phyloP scores from a whole-genome alignment of 1,284 basidiomycete species.

The Rhodotorula sp. region DNA sequence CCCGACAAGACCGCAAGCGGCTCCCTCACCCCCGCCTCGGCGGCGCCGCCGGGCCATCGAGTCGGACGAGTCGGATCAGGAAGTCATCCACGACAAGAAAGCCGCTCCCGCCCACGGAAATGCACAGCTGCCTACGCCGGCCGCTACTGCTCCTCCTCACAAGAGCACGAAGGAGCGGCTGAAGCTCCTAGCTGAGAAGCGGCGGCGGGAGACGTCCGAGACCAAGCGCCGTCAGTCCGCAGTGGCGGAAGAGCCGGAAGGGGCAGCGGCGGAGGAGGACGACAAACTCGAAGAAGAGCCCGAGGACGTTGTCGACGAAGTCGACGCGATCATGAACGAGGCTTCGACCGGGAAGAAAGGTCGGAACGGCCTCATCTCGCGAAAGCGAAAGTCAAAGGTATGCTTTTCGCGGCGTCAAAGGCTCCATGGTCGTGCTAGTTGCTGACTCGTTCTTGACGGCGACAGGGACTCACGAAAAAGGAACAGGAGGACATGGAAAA shows the following conservation, averaged over 20 bases:
- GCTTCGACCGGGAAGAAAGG: neutral
- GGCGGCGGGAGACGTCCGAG: neutral
- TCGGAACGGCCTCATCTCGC: neutral
- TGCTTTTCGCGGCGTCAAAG: neutral
- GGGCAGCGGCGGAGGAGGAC: neutral
- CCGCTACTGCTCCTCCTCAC: too few species aligned
- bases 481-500: constrained; percentile 28
- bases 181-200: neutral
- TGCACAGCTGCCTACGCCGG: too few species aligned
- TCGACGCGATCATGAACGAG: constrained; percentile 5
- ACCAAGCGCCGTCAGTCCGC: neutral
- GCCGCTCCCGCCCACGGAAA: too few species aligned
- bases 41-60: constrained; percentile 9
- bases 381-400: constrained; percentile 8
- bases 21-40: too few species aligned
- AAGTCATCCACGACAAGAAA: too few species aligned
- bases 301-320: neutral
- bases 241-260: too few species aligned
- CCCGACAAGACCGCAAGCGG: too few species aligned
- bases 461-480: constrained; percentile 28
- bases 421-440: too few species aligned
- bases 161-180: neutral
- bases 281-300: neutral
- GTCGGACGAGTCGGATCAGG: constrained; percentile 25
- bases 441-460: neutral